Conservation (phyloP, 2,329 filamentous ascomycete genomes). For the Zymoseptoria tritici region DNA sequence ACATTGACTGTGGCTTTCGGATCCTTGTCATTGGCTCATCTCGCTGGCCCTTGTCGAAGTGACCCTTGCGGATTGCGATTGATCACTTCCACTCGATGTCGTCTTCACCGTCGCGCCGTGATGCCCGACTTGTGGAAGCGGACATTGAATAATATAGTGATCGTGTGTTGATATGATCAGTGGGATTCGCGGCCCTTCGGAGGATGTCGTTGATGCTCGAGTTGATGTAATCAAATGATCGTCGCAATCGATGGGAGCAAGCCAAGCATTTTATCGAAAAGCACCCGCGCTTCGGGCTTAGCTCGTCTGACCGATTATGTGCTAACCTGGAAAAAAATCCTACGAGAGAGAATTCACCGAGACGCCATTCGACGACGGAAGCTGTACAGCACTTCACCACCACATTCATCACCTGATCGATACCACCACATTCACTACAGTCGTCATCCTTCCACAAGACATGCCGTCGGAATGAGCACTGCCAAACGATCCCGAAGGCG, state of each 20-base stretch:
- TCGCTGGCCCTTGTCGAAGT: background rate
- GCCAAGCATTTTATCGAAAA: background rate
- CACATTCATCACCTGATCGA: conserved; percentile 1
- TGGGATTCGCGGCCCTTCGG: too few species aligned
- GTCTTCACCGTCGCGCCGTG: background rate
- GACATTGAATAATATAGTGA: background rate
- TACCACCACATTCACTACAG: conserved; percentile 1
- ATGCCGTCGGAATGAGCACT: conserved; percentile 30
- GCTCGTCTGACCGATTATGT: background rate
- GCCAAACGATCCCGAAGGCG: conserved; percentile 27
- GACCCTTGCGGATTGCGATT: background rate
- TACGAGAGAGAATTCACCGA: conserved; percentile 1
- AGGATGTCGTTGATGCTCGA: background rate
- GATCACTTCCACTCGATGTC: background rate
- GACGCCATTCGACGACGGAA: conserved; percentile 8
- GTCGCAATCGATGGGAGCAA: background rate
- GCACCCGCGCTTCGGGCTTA: background rate
- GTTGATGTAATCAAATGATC: background rate
- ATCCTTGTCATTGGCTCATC: background rate
- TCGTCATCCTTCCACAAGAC: conserved; percentile 2
- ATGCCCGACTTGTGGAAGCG: background rate
- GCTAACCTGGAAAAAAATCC: background rate
- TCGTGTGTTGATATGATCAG: background rate
- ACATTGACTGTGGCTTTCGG: background rate
- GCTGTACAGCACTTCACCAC: background rate